Percentiles rank a stretch among this genome's conserved stretches.
Evolutionary conservation across 1,139 yeast species (phyloP).

Genomic region (Candida mesenterica): DNA sequence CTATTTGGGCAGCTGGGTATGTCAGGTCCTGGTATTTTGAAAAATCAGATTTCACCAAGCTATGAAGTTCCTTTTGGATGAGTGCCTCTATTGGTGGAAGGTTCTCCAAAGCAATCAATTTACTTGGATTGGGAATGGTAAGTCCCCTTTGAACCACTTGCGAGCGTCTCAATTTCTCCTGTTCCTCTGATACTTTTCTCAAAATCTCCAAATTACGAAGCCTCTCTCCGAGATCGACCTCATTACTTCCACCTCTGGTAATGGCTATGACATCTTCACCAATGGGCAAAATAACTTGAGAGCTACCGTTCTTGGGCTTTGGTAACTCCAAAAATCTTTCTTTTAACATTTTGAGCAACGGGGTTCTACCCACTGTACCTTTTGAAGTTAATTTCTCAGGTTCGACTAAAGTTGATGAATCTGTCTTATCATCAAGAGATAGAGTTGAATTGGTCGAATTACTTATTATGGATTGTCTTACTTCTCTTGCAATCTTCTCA

Average conservation of each 20-base stretch:
- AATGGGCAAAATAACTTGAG: conserved; percentile 26
- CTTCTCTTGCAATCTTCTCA: neutral
- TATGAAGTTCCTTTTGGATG: conserved; percentile 37
- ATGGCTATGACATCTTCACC: conserved; percentile 21
- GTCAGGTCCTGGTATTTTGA: conserved; percentile 28
- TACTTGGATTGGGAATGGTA: conserved; percentile 45
- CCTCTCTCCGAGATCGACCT: conserved; percentile 23
- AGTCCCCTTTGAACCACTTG: conserved; percentile 50
- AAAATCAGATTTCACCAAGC: conserved; percentile 49
- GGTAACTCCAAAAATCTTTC: conserved; percentile 27
- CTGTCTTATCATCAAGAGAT: no score
- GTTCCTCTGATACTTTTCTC: conserved; percentile 27
- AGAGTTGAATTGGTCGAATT: neutral
- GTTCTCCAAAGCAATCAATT: conserved; percentile 10
- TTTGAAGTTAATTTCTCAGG: no score
- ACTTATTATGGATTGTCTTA: neutral
- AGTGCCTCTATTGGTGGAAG: conserved; percentile 10
- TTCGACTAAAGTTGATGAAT: no score
- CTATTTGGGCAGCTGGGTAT: conserved; percentile 23
- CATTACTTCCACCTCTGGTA: conserved; percentile 8
- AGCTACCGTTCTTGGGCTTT: conserved; percentile 23
- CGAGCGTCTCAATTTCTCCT: conserved; percentile 39
- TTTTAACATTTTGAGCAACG: conserved; percentile 17
- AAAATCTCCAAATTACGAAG: conserved; percentile 25
- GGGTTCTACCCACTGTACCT: neutral